These are phyloP conservation scores for Trifolium subterraneum DNA, from an alignment of 306 rosid species.

Conservation along the genomic window DNA sequence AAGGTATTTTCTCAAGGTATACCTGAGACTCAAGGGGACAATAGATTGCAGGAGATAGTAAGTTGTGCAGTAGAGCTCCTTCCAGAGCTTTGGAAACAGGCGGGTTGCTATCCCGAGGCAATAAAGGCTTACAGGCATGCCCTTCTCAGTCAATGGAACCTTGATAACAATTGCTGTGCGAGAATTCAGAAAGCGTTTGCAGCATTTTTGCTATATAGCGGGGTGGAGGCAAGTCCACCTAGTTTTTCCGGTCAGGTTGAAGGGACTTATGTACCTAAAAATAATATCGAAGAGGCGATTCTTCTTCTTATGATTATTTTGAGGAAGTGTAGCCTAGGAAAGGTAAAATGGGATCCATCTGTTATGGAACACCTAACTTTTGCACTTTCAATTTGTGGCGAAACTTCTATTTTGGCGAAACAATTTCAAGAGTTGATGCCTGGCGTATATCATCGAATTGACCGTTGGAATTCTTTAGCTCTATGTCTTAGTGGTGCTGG, in stretches of 20 bases:
- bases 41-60: conserved; percentile 79
- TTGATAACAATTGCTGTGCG: conserved; percentile 71
- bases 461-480: conserved; percentile 89
- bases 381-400: conserved; percentile 86
- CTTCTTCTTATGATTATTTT: conserved; percentile 87
- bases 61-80: conserved; percentile 87
- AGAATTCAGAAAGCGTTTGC: conserved; percentile 90
- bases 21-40: conserved; percentile 80
- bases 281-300: conserved; percentile 89
- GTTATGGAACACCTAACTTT: conserved; percentile 84
- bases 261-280: conserved; percentile 82
- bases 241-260: conserved; percentile 78
- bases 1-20: conserved; percentile 78
- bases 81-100: conserved; percentile 92
- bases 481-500: conserved; percentile 80
- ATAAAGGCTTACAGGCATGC: conserved; percentile 80
- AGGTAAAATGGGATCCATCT: conserved; percentile 84
- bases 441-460: conserved; percentile 85
- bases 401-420: conserved; percentile 75
- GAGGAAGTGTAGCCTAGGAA: conserved; percentile 70
- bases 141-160: conserved; percentile 91
- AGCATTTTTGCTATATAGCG: conserved; percentile 72
- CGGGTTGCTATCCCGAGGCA: conserved; percentile 67
- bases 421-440: conserved; percentile 87
- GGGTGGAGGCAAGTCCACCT: conserved; percentile 86